A percentile compares a stretch with the other conserved stretches of the same genome.
These are phyloP conservation scores for Tetrapisispora phaffii DNA, from an alignment of 805 yeast genomes.

Conservation along the genomic window DNA sequence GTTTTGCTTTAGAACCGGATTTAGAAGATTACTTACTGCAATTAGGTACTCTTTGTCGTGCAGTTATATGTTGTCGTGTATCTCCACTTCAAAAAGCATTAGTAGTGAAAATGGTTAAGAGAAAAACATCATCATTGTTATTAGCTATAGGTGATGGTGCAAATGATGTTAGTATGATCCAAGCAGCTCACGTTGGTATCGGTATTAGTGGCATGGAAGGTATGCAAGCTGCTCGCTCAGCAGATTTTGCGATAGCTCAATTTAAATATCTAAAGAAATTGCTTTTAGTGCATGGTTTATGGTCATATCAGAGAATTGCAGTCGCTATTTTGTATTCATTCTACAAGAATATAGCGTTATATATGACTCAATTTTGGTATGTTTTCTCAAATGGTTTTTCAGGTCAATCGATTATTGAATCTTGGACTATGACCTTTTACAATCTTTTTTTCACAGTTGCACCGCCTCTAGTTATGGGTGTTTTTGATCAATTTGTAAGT, in stretches of 20 bases:
- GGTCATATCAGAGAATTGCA: slow-evolving; percentile 94
- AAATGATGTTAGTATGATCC: slow-evolving; percentile 97
- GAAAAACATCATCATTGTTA: slow-evolving; percentile 60
- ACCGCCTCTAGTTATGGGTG: slow-evolving; percentile 94
- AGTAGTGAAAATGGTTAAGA: slow-evolving; percentile 88
- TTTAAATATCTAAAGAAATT: slow-evolving; percentile 77
- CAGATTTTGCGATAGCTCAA: slow-evolving; percentile 95
- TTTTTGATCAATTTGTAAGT: slow-evolving; percentile 91
- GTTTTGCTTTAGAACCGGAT: slow-evolving; percentile 73
- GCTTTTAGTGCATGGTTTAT: slow-evolving; percentile 87
- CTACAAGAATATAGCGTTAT: slow-evolving; percentile 89
- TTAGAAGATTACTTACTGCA: slow-evolving; percentile 70
- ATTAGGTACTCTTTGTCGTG: slow-evolving; percentile 79
- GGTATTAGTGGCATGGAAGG: slow-evolving; percentile 99
- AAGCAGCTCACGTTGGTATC: slow-evolving; percentile 98
- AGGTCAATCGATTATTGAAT: slow-evolving; percentile 92
- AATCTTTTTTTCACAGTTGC: slow-evolving; percentile 88
- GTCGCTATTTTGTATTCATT: slow-evolving; percentile 89
- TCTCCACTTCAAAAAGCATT: slow-evolving; percentile 95
- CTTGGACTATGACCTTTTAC: slow-evolving; percentile 95
- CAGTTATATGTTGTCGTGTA: slow-evolving; percentile 96
- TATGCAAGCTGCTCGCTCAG: slow-evolving; percentile 97
- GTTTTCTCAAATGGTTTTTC: slow-evolving; percentile 87
- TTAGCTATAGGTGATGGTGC: slow-evolving; percentile 99
- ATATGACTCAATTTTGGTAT: slow-evolving; percentile 98